Conservation (phyloP, 176 grass and related monocot species). For the Avena eriantha region DNA sequence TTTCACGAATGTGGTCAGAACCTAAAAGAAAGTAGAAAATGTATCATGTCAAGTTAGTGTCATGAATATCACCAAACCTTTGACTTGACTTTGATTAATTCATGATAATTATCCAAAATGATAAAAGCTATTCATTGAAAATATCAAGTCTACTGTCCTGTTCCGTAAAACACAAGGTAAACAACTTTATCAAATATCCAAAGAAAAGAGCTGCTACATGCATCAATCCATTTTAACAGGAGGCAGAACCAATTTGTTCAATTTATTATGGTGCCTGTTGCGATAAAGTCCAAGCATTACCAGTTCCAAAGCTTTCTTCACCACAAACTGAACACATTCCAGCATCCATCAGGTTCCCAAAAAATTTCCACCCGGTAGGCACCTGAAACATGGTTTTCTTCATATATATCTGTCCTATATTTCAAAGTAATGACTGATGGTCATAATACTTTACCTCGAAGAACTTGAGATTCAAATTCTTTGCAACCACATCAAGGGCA, state of each 20-base stretch:
- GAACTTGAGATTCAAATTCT: slow-evolving; percentile 92
- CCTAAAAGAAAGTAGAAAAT: slow-evolving; percentile 53
- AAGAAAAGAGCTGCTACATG: slow-evolving; percentile 7
- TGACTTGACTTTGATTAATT: slow-evolving; percentile 2
- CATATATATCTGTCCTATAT: slow-evolving; percentile 27
- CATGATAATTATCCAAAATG: not conserved
- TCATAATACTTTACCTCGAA: slow-evolving; percentile 81
- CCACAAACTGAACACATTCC: slow-evolving; percentile 96
- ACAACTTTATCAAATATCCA: not conserved
- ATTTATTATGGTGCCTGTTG: not conserved
- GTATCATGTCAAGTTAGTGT: slow-evolving; percentile 8
- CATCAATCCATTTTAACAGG: slow-evolving; percentile 18
- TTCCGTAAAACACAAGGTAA: slow-evolving; percentile 11
- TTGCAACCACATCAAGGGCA: slow-evolving; percentile 98
- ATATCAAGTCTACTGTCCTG: not conserved
- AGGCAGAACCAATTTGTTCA: slow-evolving; percentile 9
- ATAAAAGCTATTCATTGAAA: not conserved
- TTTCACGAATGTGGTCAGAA: slow-evolving; percentile 99
- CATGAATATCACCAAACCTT: not conserved
- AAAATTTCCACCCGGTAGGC: slow-evolving; percentile 99
- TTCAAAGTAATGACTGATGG: not conserved
- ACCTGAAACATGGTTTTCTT: slow-evolving; percentile 68
- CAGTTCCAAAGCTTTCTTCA: slow-evolving; percentile 99
- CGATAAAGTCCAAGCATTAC: slow-evolving; percentile 44
- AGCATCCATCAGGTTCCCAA: slow-evolving; percentile 99